Evolutionary conservation across 1,284 basidiomycete genomes (phyloP).

Genomic region (Ganoderma lucidum): DNA sequence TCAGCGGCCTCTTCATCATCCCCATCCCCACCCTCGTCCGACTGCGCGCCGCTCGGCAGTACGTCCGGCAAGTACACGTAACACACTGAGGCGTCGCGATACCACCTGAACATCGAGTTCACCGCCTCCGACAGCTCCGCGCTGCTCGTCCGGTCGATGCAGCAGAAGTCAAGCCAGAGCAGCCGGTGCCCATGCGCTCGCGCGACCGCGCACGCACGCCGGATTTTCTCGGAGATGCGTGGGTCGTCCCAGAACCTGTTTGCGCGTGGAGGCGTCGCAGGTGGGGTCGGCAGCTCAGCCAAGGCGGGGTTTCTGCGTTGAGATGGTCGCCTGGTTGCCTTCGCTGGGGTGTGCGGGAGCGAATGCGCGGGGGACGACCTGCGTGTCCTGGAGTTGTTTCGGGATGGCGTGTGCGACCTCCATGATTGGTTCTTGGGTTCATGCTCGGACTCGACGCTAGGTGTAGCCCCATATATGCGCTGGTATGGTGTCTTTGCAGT

Average conservation of each 20-base stretch:
- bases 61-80: slow-evolving; percentile 12
- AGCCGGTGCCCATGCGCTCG: slow-evolving; percentile 7
- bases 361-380: background rate
- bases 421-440: background rate
- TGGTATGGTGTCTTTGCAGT: background rate
- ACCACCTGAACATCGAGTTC: slow-evolving; percentile 10
- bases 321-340: background rate
- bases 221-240: slow-evolving; percentile 4
- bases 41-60: background rate
- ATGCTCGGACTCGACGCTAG: background rate
- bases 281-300: background rate
- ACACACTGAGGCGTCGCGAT: slow-evolving; percentile 8
- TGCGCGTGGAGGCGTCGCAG: background rate
- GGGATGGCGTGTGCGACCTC: background rate
- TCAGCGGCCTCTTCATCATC: background rate
- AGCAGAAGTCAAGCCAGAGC: slow-evolving; percentile 19
- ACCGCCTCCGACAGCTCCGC: slow-evolving; percentile 15
- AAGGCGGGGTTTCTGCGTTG: background rate
- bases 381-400: background rate
- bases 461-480: background rate
- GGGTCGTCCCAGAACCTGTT: slow-evolving; percentile 7
- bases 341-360: background rate
- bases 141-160: slow-evolving; percentile 17
- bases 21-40: background rate
- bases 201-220: slow-evolving; percentile 6